Conservation (phyloP, 108 stramenopile genomes). For the Schizochytrium sp. region DNA sequence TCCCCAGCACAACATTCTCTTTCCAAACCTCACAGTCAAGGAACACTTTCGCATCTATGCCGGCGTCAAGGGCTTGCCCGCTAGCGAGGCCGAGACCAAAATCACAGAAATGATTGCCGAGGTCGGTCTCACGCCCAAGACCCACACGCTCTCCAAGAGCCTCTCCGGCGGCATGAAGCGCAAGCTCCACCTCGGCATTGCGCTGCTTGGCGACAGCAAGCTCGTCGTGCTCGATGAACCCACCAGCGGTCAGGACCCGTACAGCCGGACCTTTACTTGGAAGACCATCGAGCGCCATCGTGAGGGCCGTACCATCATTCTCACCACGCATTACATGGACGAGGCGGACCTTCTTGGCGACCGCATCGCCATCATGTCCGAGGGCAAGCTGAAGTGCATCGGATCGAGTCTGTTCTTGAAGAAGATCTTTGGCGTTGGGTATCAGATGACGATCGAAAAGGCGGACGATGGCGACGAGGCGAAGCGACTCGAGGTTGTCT, state of each 20-base stretch:
- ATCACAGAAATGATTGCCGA: not conserved
- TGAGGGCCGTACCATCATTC: constrained; percentile 53
- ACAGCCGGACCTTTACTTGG: constrained; percentile 62
- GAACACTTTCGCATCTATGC: constrained; percentile 80
- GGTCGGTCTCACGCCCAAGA: constrained; percentile 54
- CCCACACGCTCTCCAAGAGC: constrained; percentile 18
- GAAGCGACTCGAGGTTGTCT: not conserved
- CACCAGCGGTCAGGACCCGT: constrained; percentile 48
- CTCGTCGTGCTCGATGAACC: constrained; percentile 76
- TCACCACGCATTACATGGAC: constrained; percentile 69
- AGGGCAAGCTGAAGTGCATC: constrained; percentile 50
- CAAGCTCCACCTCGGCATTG: constrained; percentile 73
- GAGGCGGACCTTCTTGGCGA: constrained; percentile 64
- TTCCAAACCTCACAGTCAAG: constrained; percentile 67
- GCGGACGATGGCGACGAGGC: not conserved
- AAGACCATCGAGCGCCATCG: constrained; percentile 65
- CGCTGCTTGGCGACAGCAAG: constrained; percentile 64
- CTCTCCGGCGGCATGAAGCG: constrained; percentile 84
- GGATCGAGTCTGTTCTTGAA: constrained; percentile 67
- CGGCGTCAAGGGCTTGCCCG: constrained; percentile 42
- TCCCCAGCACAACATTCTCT: constrained; percentile 82
- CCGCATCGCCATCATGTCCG: constrained; percentile 62
- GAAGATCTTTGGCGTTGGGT: constrained; percentile 61
- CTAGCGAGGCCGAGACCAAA: not conserved
- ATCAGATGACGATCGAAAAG: constrained; percentile 26